Base-by-base conservation (phyloP, 805 yeast genomes). In the Kregervanrija pseudodelftensis region DNA sequence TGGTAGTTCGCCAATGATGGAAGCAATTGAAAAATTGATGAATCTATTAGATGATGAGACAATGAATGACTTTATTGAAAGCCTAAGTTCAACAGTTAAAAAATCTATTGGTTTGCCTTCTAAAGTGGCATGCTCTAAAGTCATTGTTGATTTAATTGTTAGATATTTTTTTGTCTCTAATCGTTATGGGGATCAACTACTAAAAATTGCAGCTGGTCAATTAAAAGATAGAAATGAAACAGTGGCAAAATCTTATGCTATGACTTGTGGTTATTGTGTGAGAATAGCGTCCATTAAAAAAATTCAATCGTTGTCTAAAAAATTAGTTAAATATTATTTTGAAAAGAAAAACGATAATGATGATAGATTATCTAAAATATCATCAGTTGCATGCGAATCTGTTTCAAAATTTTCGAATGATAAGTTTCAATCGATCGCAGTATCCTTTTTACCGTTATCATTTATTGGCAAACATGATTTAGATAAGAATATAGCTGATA, bases 81-180 rank as follows among this genome's bases (percentile, higher is more conserved):
- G 66, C 34, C 64, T 88, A 30, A 73, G 74, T 16, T 57, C 64
- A 15, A 75, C 87, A 2, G 76, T 86, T 8, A 79, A 79, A 48
- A 74, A 69, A 45, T 77, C 95, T 0, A 85, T 90, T 15, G 98
- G 98, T 0, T 68, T 93, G 11, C 97, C 98, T 0, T 87, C 97
- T 0, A 88, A 91, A 56, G 88, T 85, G 0, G 87, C 90, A 17
- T 89, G 91, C 0, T 77, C 95, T 5, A 74, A 80, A 49, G 81
- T 89, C 0, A 60, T 90, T 10, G 86, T 82, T 8, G 72, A 77
- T 14, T 60, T 88, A 39, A 75, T 85, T 0, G 66, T 78, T 10
- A 74, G 82, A 49, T 80, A 83, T 53, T 60, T 65, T 14, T 65
- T 66, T 33, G 50, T 74, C 13, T 54, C 65, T 2, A 64, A 68